Percentiles rank a stretch among this genome's conserved stretches.
phyloP scores from a whole-genome alignment of 2,329 filamentous ascomycete species.

The Hypoxylon rubiginosum region DNA sequence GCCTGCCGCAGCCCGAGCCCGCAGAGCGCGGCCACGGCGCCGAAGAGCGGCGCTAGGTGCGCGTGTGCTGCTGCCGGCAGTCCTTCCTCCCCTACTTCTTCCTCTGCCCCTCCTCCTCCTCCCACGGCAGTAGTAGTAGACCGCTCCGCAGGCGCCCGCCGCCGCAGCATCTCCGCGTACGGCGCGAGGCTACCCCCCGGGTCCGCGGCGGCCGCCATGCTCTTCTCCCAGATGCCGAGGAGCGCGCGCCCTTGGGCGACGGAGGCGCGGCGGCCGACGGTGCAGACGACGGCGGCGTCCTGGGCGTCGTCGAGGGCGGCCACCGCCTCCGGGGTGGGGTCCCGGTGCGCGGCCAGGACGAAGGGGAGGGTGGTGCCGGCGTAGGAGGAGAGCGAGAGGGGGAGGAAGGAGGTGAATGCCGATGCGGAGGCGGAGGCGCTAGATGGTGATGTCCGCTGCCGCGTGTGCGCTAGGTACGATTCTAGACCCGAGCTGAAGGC shows the following conservation, averaged over 20 bases:
- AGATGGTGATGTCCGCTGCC: too few species aligned
- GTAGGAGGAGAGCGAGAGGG: constrained; percentile 77
- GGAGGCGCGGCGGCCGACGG: constrained; percentile 82
- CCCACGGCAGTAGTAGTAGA: too few species aligned
- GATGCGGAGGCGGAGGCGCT: constrained; percentile 49
- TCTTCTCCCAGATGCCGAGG: constrained; percentile 81
- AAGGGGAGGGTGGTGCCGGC: constrained; percentile 82
- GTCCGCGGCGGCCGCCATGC: constrained; percentile 61
- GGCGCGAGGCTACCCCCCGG: constrained; percentile 22
- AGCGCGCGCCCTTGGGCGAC: constrained; percentile 82
- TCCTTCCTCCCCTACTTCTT: constrained; percentile 28
- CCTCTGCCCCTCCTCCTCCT: not conserved
- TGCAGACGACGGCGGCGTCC: constrained; percentile 82
- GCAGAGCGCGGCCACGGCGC: constrained; percentile 73
- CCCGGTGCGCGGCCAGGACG: constrained; percentile 74
- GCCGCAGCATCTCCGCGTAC: constrained; percentile 42
- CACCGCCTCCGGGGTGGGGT: constrained; percentile 60
- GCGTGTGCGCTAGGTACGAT: constrained; percentile 81
- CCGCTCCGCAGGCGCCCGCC: too few species aligned
- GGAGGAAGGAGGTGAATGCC: constrained; percentile 75
- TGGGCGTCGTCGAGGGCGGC: constrained; percentile 77
- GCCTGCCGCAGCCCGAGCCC: constrained; percentile 72
- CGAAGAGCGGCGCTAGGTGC: constrained; percentile 80
- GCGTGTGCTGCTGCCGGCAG: constrained; percentile 66
- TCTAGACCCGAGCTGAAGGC: constrained; percentile 87